Base-by-base conservation (phyloP, 768 basidiomycete genomes). In the Hygrocybe coccinea region DNA sequence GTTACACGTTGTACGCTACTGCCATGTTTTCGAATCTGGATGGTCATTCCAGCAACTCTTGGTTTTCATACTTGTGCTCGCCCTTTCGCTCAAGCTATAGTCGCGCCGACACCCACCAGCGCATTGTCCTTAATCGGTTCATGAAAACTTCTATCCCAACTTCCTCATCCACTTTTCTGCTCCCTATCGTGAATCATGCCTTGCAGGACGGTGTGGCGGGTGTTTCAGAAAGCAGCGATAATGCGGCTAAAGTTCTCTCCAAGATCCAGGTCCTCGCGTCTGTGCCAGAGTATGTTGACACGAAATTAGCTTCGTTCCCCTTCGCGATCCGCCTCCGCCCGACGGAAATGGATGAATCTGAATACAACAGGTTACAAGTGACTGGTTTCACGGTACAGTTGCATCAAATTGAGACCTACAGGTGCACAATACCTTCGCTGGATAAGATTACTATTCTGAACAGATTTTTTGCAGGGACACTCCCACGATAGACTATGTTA, bases 1-100 rank as follows among this genome's bases (percentile, higher is more conserved):
- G 77, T 52, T 92, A 92, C 64, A 74, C 76, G 17, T 74, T 92
- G 24, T 81, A 79, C 59, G 87, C 88, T 14, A 80, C 80, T 22
- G 87, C 85, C 8, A 82, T 79, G 59, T 85, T 83, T 62, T 60
- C 74, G 24, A 69, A 75, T 53, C 51, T 77, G 36, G 79, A 79
- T 25, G 81, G 80, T 3, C 63, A 67, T 44, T 62, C 62, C 36
- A 61, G 71, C 7, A 58, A 60, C 3, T 62, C 73, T 2, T 81
- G 80, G 69, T 65, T 86, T 39, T 74, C 78, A 1, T 71, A 74
- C 6, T 68, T 88, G 19, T 90, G 84, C 60, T 68, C 80, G 8
- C 75, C 82, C 9, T 80, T 84, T 64, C 76, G 77, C 54, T 75
- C 76, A 39, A 79, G 75, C 24, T 58, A 69, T 25, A 76, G 73